Evolutionary conservation across 176 grass and related monocot genomes (phyloP).

Genomic region (Cymbopogon citratus): DNA sequence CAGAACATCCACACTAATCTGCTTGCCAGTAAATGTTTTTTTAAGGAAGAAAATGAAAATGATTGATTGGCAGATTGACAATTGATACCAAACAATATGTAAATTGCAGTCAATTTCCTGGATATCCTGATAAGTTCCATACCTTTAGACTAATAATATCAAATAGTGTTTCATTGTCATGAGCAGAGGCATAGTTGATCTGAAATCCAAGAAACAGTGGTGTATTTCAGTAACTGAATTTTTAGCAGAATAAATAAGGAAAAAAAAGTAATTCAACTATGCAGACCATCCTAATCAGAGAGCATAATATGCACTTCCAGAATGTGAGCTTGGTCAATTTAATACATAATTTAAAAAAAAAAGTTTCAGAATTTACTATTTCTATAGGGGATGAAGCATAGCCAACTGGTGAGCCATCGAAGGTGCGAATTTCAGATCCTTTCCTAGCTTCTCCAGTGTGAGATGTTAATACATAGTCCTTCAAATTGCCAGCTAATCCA

Average conservation of each 20-base stretch:
- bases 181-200: constrained; percentile 96
- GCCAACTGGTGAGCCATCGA: constrained; percentile 69
- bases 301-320: not conserved
- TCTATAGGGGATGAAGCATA: constrained; percentile 68
- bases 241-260: not conserved
- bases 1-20: not conserved
- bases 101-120: not conserved
- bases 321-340: not conserved
- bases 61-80: not conserved
- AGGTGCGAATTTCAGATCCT: constrained; percentile 79
- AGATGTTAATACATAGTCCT: constrained; percentile 56
- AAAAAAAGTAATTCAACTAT: not conserved
- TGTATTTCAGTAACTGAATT: constrained; percentile 3
- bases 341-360: not conserved
- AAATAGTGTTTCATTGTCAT: constrained; percentile 95
- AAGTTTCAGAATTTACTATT: constrained; percentile 42
- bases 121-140: not conserved
- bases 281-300: not conserved
- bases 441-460: constrained; percentile 59
- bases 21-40: not conserved
- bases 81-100: not conserved
- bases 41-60: constrained; percentile 12
- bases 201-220: constrained; percentile 36
- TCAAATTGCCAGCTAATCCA: constrained; percentile 84
- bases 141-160: constrained; percentile 96